These are phyloP conservation scores for Porogramme epimiltina DNA, from an alignment of 1,284 basidiomycete genomes.

Conservation along the genomic window DNA sequence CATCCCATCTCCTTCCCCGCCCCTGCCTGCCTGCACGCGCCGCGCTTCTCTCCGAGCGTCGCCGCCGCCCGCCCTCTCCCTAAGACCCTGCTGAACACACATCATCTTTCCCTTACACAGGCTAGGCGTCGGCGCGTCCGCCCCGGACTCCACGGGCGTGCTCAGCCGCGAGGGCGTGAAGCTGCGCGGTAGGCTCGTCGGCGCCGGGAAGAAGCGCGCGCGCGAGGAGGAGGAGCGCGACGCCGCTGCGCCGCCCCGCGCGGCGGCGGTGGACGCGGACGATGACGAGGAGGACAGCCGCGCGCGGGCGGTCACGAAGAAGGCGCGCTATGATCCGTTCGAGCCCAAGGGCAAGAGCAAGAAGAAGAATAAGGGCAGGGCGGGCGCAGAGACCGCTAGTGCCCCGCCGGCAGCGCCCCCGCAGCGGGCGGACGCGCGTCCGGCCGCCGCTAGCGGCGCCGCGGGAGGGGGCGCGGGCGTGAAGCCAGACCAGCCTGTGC, in stretches of 20 bases:
- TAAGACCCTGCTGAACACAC: too few species aligned
- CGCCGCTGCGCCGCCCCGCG: conserved; percentile 12
- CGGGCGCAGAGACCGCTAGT: not conserved
- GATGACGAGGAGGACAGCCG: conserved; percentile 58
- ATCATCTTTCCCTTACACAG: conserved; percentile 36
- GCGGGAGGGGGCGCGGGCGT: too few species aligned
- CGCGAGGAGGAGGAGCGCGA: conserved; percentile 28
- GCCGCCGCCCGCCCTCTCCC: too few species aligned
- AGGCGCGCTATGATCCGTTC: conserved; percentile 58
- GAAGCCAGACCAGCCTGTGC: too few species aligned
- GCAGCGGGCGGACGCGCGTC: not conserved
- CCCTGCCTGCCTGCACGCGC: too few species aligned
- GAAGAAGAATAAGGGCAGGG: conserved; percentile 52
- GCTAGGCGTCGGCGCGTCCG: conserved; percentile 68
- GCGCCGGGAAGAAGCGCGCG: conserved; percentile 48
- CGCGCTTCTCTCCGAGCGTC: too few species aligned
- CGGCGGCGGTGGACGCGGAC: conserved; percentile 1
- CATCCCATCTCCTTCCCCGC: not conserved
- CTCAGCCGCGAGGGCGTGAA: conserved; percentile 50
- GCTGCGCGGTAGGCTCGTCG: conserved; percentile 57
- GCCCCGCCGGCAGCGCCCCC: not conserved
- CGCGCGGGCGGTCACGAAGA: conserved; percentile 58
- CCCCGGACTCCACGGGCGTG: conserved; percentile 47
- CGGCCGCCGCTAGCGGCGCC: too few species aligned
- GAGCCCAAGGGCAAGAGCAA: conserved; percentile 35